phyloP scores from a whole-genome alignment of 352 stramenopile species.

The Phytophthora idaei region DNA sequence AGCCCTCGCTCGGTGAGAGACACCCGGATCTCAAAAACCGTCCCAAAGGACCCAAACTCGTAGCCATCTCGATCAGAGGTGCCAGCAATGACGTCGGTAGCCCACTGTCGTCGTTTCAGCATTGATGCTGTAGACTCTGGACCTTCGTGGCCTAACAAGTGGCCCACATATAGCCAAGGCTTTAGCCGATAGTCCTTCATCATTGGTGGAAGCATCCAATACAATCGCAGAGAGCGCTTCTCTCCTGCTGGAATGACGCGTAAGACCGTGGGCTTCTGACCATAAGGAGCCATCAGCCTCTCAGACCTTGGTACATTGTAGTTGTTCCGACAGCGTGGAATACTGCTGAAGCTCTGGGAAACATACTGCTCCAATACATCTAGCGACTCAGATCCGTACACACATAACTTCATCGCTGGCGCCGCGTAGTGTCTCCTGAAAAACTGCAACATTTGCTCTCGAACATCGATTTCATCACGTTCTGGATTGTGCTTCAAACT shows the following conservation, averaged over 20 bases:
- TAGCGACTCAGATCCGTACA: constrained; percentile 66
- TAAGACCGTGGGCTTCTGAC: constrained; percentile 38
- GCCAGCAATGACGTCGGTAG: constrained; percentile 50
- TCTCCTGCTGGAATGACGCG: constrained; percentile 55
- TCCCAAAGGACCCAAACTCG: constrained; percentile 67
- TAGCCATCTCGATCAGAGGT: constrained; percentile 59
- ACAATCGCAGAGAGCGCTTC: constrained; percentile 50
- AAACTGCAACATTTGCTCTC: constrained; percentile 59
- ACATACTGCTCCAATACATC: constrained; percentile 66
- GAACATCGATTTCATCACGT: constrained; percentile 52
- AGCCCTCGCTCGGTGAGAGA: constrained; percentile 54
- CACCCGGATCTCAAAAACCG: constrained; percentile 60
- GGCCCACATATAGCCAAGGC: constrained; percentile 54
- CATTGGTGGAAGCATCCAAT: constrained; percentile 60
- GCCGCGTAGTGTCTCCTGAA: constrained; percentile 65
- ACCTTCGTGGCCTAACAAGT: constrained; percentile 63
- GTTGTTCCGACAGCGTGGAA: constrained; percentile 24
- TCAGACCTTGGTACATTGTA: constrained; percentile 11
- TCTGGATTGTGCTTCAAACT: constrained; percentile 52
- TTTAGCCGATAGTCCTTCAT: constrained; percentile 51
- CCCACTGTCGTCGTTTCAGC: constrained; percentile 50
- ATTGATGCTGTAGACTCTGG: constrained; percentile 44
- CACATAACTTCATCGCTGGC: constrained; percentile 71
- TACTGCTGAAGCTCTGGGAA: constrained; percentile 51
- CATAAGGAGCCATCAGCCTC: constrained; percentile 32